Evolutionary conservation across 108 stramenopile genomes (phyloP).

Genomic region (Epithemia pelagica): DNA sequence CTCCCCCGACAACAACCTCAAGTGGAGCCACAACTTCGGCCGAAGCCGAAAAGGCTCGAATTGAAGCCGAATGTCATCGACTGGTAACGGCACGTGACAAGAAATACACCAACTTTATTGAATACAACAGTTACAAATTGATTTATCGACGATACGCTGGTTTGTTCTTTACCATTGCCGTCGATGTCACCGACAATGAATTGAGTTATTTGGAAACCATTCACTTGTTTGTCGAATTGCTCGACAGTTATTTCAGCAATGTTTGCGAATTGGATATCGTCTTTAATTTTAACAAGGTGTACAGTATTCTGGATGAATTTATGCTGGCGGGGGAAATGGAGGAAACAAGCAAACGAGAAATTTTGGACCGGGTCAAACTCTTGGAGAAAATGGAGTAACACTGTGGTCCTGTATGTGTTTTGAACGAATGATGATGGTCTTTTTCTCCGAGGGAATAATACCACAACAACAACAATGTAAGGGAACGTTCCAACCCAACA

Average conservation of each 20-base stretch:
- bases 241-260: conserved; percentile 97
- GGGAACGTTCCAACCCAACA: too few relatives aligned
- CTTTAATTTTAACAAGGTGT: conserved; percentile 99
- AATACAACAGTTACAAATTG: conserved; percentile 97
- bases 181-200: conserved; percentile 98
- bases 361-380: conserved; percentile 83
- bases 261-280: conserved; percentile 99
- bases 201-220: conserved; percentile 95
- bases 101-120: conserved; percentile 99
- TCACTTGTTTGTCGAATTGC: conserved; percentile 98
- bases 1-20: conserved; percentile 47
- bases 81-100: conserved; percentile 93
- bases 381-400: conserved; percentile 88
- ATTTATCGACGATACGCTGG: conserved; percentile 99
- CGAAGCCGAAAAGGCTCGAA: conserved; percentile 90
- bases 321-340: conserved; percentile 97
- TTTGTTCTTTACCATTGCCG: conserved; percentile 97
- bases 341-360: conserved; percentile 89
- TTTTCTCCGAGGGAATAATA: too few relatives aligned
- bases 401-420: neutral
- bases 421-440: too few relatives aligned
- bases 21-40: conserved; percentile 18
- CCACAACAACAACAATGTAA: neutral
- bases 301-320: conserved; percentile 97
- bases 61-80: conserved; percentile 97